phyloP scores from a whole-genome alignment of 345 rosid species.

The thale cress (Arabidopsis thaliana) region DNA sequence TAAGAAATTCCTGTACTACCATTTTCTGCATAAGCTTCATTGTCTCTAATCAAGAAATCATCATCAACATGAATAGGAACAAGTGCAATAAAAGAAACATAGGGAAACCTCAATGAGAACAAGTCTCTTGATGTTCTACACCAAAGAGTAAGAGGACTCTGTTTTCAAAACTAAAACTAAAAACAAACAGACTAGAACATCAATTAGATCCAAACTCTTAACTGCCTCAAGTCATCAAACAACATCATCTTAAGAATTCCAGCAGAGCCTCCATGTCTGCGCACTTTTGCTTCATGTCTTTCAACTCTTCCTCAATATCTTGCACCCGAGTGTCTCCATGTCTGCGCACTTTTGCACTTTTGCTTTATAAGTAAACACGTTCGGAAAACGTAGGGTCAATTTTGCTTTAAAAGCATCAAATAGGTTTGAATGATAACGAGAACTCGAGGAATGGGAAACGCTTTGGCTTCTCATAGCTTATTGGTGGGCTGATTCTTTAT shows the following conservation, averaged over 20 bases:
- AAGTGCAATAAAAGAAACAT: not conserved
- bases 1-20: not conserved
- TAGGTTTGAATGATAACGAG: too few species aligned
- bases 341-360: too few species aligned
- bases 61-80: not conserved
- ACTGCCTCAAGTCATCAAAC: not conserved
- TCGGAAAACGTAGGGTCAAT: too few species aligned
- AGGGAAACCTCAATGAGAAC: not conserved
- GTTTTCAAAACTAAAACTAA: not conserved
- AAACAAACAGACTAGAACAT: not conserved
- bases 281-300: not conserved
- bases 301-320: not conserved
- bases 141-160: not conserved
- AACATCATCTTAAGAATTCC: not conserved
- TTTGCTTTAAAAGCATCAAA: too few species aligned
- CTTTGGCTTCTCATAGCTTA: too few species aligned
- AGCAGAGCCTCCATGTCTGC: not conserved
- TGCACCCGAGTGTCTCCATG: not conserved
- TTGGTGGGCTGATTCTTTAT: too few species aligned
- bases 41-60: not conserved
- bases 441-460: too few species aligned
- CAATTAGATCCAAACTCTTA: not conserved
- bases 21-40: not conserved
- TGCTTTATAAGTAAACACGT: too few species aligned
- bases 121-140: not conserved